Evolutionary conservation across 2,329 filamentous ascomycete genomes (phyloP), one percentile per base, ranked within the genome.

Genomic region (Aureobasidium sp.): DNA sequence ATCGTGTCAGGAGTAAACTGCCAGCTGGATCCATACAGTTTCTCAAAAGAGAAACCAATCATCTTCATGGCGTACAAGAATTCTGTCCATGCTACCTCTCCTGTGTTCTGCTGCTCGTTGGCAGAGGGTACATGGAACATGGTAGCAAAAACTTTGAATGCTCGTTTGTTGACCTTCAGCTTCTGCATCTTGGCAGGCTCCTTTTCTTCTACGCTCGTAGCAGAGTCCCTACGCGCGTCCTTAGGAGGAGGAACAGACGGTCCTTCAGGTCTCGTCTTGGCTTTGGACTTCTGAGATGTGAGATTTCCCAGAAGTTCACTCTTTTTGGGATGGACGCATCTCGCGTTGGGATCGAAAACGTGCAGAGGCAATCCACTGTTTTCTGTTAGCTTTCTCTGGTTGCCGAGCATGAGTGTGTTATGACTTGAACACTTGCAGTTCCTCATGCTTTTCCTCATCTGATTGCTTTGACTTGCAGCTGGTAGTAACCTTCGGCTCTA

Each of bases 1-100:
- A 72, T 55, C 3, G 58, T 59, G 4, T 61, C 62, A 3, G 75
- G 75, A 12, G 67, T 69, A 56, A 84, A 84, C 10, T 81, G 76
- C 81, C 81, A 84, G 0, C 76, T 75, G 1, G 77, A 83, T 0
- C 79, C 79, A 55, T 81, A 80, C 0, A 83, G 68, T 64, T 84
- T 83, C 63, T 79, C 67, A 0, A 71, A 71, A 0, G 60, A 55
- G 50, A 84, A 81, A 0, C 79, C 80, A 0, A 70, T 68, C 0
- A 67, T 44, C 47, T 61, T 57, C 73, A 82, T 75, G 0, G 78
- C 77, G 54, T 74, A 71, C 3, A 80, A 59, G 55, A 81, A 77
- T 47, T 81, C 77, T 2, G 58, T 63, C 79, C 78, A 82, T 0
- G 69, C 55, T 4, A 81, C 58, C 58, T 80, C 79, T 3, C 74